Evolutionary conservation across 441 rosid species (phyloP).

Genomic region (Capsella rubella): DNA sequence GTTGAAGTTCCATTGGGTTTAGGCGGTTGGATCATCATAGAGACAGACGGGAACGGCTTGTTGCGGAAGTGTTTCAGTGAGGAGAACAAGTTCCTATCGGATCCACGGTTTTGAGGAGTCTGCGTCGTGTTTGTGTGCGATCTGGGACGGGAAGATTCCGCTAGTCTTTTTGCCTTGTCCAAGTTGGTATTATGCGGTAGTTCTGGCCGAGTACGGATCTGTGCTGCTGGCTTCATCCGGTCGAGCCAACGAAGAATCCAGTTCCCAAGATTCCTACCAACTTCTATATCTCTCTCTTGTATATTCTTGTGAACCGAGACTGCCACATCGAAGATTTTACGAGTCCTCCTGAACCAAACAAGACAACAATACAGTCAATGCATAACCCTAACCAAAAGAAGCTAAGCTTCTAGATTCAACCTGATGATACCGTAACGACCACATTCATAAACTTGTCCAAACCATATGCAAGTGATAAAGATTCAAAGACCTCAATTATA

Average conservation of each 20-base stretch:
- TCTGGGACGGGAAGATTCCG: constrained; percentile 50
- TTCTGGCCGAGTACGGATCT: constrained; percentile 57
- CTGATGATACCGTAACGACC: not conserved
- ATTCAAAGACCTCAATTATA: too few species aligned
- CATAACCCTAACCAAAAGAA: not conserved
- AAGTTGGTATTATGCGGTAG: constrained; percentile 37
- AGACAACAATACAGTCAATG: not conserved
- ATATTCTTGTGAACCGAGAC: constrained; percentile 71
- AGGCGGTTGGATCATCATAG: constrained; percentile 66
- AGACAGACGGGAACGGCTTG: constrained; percentile 61
- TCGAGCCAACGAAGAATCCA: constrained; percentile 92
- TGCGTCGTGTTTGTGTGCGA: constrained; percentile 44
- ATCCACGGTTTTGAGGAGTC: constrained; percentile 51
- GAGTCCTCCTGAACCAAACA: constrained; percentile 60
- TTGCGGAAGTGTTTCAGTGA: constrained; percentile 54
- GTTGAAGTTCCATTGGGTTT: constrained; percentile 56
- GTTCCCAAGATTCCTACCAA: constrained; percentile 86
- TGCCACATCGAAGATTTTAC: constrained; percentile 65
- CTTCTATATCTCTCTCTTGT: constrained; percentile 85
- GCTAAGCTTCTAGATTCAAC: constrained; percentile 6
- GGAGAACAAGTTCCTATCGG: constrained; percentile 61
- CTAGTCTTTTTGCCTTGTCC: constrained; percentile 51
- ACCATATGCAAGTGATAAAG: too few species aligned
- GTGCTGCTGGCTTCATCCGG: constrained; percentile 85
- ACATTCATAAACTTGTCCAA: not conserved